Base-by-base conservation (phyloP, 371 early-diverging fungal genomes). In the Apophysomyces trapeziformis region DNA sequence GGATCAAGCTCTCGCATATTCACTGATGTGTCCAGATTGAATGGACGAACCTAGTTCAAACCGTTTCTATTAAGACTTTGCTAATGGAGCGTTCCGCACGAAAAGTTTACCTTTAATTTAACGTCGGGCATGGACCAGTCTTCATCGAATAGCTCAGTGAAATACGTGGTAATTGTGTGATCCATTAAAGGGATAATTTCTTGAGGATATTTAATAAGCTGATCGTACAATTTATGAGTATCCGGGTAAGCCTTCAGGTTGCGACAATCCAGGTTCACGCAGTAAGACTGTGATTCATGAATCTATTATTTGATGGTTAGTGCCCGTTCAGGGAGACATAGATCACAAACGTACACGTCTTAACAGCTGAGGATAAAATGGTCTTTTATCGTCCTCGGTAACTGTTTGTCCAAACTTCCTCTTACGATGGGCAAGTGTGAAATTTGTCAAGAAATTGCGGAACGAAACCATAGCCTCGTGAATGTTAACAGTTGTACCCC, bases 401-500 rank as follows among this genome's bases (percentile, higher is more conserved):
- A 77, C 70, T 18, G 14, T 13, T 41, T 79, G 67, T 12, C 68
- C 69, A 8, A 70, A 39, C 14, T 79, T 74, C 18, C 79, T 80
- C 60, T 89, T 86, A 60, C 90, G 85, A 70, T 93, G 76, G 44
- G 83, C 80, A 12, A 86, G 64, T 8, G 88, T 89, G 72, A 94
- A 98, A 60, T 91, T 81, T 38, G 72, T 67, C 71, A 99, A 78
- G 74, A 99, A 99, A 67, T 96, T 90, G 57, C 90, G 84, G 83
- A 99, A 99, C 32, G 84, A 76, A n/a, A 79, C 76, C 80, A 93
- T 94, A 46, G 93, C 92, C 54, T 97, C 96, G 50, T 96, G 89
- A 54, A 99, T 92, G 69, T 95, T 94, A 69, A 99, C 92, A 7
- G 95, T 95, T 0, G 99, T 99, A 50, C 99, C 99, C 99, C 99